Base-by-base conservation (phyloP, 1,284 basidiomycete genomes). In the Testicularia cyperi region DNA sequence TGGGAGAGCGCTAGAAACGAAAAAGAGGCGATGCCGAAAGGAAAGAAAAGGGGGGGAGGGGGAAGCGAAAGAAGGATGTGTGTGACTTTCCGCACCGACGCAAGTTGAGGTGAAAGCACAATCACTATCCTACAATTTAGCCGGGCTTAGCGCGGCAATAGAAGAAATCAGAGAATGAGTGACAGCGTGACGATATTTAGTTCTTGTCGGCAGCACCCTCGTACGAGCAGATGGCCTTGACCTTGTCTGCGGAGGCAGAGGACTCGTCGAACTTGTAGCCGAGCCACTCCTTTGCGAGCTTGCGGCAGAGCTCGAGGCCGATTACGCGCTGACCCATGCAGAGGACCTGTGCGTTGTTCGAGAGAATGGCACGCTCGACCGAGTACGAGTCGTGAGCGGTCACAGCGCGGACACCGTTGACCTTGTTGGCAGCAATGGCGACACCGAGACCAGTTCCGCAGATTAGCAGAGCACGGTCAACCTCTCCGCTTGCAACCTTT, bases 271-370 rank as follows among this genome's bases (percentile, higher is more conserved):
- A 80, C 24, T 65, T 70, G 65, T 80, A 78, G 9, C 78, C 77
- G 21, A 80, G 65, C 78, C 78, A 80, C 44, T 80, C 78, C 48
- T 70, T 68, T 3, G 77, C 77, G 15, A 80, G 64, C 41, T 77
- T 74, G 37, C 78, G 65, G 6, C 78, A 77, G 14, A 80, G 66
- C 54, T 80, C 79, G 25, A 78, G 62, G 10, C 79, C 79, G 22
- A 80, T 72, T 16, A 80, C 79, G 14, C 79, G 60, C 60, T 80
- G 79, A 23, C 79, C 79, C 44, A 80, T 73, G 69, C 78, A 79
- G 6, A 80, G 70, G 18, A 80, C 75, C 63, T 80, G 79, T 19
- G 77, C 78, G 54, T 80, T 74, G 60, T 80, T 80, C 34, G 74
- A 77, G 31, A 80, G 75, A 38, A 80, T 66, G 18, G 78, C 64